A percentile compares a stretch with the other conserved stretches of the same genome.
Conservation (phyloP, 2,329 filamentous ascomycete species). For the Daldinia sp. region DNA sequence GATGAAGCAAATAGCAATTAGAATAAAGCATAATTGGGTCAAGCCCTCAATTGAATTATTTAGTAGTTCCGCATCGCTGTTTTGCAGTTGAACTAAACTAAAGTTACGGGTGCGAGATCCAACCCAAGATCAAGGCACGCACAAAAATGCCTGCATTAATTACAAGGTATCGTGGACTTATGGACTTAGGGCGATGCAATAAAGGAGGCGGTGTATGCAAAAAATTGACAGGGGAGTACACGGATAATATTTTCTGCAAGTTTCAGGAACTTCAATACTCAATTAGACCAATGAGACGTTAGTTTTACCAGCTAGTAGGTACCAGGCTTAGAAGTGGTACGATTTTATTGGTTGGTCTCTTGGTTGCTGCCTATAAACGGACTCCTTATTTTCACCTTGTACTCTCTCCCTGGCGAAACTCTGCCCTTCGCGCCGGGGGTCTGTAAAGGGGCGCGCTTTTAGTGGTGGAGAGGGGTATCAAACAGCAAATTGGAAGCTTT, state of each 20-base stretch:
- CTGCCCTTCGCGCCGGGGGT: background rate
- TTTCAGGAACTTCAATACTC: background rate
- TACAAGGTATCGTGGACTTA: background rate
- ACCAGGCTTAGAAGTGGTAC: background rate
- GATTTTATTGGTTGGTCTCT: background rate
- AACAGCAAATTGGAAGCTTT: conserved; percentile 1
- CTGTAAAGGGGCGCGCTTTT: conserved; percentile 1
- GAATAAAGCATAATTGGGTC: background rate
- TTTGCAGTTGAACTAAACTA: background rate
- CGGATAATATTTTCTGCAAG: background rate
- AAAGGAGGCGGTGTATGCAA: conserved; percentile 5
- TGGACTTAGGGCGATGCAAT: background rate
- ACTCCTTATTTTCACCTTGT: conserved; percentile 4
- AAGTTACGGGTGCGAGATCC: background rate
- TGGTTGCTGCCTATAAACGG: background rate
- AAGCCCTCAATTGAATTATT: background rate
- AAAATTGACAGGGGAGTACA: conserved; percentile 4
- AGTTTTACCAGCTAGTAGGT: too few species aligned
- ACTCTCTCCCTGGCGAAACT: background rate
- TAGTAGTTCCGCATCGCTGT: background rate
- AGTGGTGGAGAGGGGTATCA: conserved; percentile 2
- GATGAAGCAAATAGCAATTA: too few species aligned
- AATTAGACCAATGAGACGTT: background rate
- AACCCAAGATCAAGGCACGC: background rate
- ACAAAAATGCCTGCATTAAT: background rate